A percentile compares a stretch with the other conserved stretches of the same genome.
Evolutionary conservation across 2,329 filamentous ascomycete genomes (phyloP).

Genomic region (Trichoderma oligosporum): DNA sequence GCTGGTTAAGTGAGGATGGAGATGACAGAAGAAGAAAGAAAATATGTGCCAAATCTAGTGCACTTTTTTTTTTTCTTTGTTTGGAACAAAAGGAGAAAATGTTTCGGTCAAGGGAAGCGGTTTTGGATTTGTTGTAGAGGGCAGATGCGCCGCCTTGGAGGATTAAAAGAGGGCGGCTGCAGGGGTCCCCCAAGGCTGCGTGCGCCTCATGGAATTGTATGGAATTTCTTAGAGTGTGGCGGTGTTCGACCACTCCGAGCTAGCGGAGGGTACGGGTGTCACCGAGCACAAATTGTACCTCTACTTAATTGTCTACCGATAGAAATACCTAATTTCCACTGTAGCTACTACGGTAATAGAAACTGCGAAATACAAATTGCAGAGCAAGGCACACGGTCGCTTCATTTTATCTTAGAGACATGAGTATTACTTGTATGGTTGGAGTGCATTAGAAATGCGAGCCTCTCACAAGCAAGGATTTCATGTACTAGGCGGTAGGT

Average conservation of each 20-base stretch:
- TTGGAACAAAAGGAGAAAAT: not conserved
- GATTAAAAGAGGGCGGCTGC: conserved; percentile 33
- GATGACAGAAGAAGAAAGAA: not conserved
- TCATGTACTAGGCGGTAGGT: too few species aligned
- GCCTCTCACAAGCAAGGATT: too few species aligned
- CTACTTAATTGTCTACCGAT: conserved; percentile 7
- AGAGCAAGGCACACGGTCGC: too few species aligned
- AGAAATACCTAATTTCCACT: too few species aligned
- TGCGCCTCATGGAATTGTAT: conserved; percentile 43
- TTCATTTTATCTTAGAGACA: too few species aligned
- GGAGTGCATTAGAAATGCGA: too few species aligned
- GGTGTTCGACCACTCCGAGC: conserved; percentile 27
- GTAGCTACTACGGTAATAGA: too few species aligned
- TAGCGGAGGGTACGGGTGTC: not conserved
- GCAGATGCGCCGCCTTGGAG: conserved; percentile 20
- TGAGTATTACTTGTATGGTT: too few species aligned
- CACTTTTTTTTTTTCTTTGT: not conserved
- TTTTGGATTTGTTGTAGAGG: conserved; percentile 8
- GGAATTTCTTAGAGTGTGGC: conserved; percentile 43
- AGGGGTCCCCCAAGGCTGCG: conserved; percentile 29
- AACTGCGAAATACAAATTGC: too few species aligned
- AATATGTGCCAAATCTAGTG: too few species aligned
- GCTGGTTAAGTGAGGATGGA: not conserved
- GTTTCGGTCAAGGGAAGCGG: conserved; percentile 11
- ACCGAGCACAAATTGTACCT: too few species aligned